Base-by-base conservation (phyloP, 2,329 filamentous ascomycete genomes). In the Cordyceps cicadae region DNA sequence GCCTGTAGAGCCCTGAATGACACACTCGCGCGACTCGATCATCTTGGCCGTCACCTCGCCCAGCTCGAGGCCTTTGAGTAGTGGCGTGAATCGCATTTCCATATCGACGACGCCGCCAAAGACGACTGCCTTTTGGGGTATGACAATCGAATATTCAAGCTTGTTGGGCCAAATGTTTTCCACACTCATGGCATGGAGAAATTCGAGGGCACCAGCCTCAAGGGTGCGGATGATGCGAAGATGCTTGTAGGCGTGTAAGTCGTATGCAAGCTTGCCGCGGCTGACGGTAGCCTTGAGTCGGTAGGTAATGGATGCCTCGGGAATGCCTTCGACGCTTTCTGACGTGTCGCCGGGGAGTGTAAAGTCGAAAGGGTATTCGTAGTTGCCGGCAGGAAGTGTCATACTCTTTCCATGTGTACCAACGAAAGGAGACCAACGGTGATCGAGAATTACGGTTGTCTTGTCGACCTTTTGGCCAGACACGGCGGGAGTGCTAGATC, bases 91-190 rank as follows among this genome's bases (percentile, higher is more conserved):
- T 64, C 89, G 86, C 77, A 97, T 93, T 67, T 96, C 87, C 62
- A 96, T 81, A 1, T 87, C 85, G 54, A 97, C 86, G 24, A 82
- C 82, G n/a, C 90, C 95, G 54, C 94, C 94, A 68, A 97, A 96
- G 19, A 96, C 89, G 59, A 96, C 88, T 2, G 94, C 94, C 76
- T 97, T 97, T 69, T 91, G 92, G 0, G 94, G 93, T 12, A 96
- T 90, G 62, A 90, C 86, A 64, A 99, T 92, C 34, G 91, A 93
- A 76, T 99, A 99, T 72, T 96, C 90, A 67, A 97, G 84, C 79
- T 99, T 99, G 77, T 96, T 94, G 6, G 92, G 89, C 94, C 94
- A 99, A 64, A 96, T 89, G 70, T 97, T 97, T 74, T 97, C 92
- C 65, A 97, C 92, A 64, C 90, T 90, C 90, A 97, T 94, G 53